Conservation (phyloP, 1,284 basidiomycete genomes). For the Ceratobasidium sp. region DNA sequence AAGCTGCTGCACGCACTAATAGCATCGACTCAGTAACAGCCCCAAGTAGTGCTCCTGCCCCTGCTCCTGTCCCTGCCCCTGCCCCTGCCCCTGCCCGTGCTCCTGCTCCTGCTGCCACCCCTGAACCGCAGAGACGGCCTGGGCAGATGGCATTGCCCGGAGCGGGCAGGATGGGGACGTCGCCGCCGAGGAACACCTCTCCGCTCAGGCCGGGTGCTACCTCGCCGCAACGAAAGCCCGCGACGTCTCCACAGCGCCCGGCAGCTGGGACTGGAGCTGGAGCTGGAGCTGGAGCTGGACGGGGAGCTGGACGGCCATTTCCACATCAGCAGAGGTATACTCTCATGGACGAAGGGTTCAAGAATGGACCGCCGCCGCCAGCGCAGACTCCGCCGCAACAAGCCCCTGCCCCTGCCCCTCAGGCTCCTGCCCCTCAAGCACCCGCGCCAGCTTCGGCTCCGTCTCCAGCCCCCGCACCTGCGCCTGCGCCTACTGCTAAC, state of each 20-base stretch:
- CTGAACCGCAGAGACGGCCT: conserved; percentile 11
- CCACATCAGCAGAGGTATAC: conserved; percentile 27
- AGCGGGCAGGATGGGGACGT: conserved; percentile 1
- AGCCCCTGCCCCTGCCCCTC: conserved; percentile 15
- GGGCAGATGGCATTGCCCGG: conserved; percentile 33
- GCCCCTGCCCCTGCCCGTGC: conserved; percentile 1
- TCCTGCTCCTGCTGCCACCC: background rate
- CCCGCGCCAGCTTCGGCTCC: conserved; percentile 45
- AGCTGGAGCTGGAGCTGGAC: background rate
- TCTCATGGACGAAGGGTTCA: conserved; percentile 34
- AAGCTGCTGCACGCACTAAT: conserved; percentile 33
- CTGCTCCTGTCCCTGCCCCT: conserved; percentile 8
- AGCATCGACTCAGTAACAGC: background rate
- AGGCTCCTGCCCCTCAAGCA: conserved; percentile 26
- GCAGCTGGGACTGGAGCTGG: conserved; percentile 12
- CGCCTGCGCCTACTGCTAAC: conserved; percentile 39
- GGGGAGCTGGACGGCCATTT: conserved; percentile 15
- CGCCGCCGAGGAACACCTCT: conserved; percentile 8
- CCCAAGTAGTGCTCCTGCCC: background rate
- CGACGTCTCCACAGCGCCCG: conserved; percentile 21
- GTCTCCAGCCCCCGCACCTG: conserved; percentile 16
- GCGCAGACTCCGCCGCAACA: background rate
- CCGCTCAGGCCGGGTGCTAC: background rate
- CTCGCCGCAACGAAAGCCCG: background rate
- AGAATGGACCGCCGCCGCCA: conserved; percentile 12